Evolutionary conservation across 2,329 filamentous ascomycete genomes (phyloP), one percentile per base, ranked within the genome.

Genomic region (Colletotrichum paranaense): DNA sequence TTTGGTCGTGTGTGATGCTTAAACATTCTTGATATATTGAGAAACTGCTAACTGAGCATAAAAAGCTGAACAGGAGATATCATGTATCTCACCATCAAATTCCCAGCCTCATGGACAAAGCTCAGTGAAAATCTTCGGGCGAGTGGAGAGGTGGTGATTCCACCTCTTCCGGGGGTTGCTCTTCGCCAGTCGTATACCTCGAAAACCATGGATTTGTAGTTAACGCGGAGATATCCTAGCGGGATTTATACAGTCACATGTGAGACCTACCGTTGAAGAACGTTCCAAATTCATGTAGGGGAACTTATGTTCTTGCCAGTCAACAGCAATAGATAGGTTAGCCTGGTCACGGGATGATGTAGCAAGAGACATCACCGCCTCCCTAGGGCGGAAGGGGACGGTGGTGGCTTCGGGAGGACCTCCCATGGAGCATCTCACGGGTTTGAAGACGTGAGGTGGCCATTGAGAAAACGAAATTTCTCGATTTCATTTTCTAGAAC

Each of bases 111-210:
- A 94, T 88, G 75, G 86, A 86, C 81, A 82, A 79, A 82, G 81
- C 89, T 90, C 86, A 85, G 87, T 81, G 89, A 90, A 91, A 92
- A 92, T 96, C 93, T 96, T 94, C 93, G 91, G 92, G 92, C 87
- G 87, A 95, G 93, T 84, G 82, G 80, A 84, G 84, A 86, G 78
- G 52, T 83, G 80, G 84, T 89, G 86, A 89, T 82, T 82, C 81
- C 81, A 78, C 81, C 81, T 82, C 79, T 80, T 81, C 80, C 83
- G 83, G 78, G 81, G 80, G 85, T 97, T 88, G 79, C 84, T 98
- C 88, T 98, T 88, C 94, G 95, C 95, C 90, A 95, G 90, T 91
- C 91, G 93, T 97, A 92, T 98, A 98, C 92, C 95, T 94, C 91
- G 91, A 91, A 89, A 93, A 91, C 92, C 93, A 94, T 92, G 80